Percentiles rank a stretch among this genome's conserved stretches.
These are phyloP conservation scores for Pseudozyma tsukubaensis DNA, from an alignment of 1,284 basidiomycete species.

Conservation along the genomic window DNA sequence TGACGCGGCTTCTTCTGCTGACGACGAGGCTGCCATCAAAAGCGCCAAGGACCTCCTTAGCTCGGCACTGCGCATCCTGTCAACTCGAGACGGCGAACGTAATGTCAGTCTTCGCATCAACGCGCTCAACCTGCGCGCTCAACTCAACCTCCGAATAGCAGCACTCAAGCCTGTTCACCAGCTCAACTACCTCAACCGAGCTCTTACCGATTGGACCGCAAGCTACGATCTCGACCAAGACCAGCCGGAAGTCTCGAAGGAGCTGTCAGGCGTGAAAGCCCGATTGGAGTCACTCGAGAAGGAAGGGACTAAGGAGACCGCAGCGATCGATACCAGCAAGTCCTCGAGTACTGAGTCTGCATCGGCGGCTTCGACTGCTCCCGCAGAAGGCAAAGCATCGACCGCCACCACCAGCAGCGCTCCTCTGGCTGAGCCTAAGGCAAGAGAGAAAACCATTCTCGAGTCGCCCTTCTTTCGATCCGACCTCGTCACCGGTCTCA, in stretches of 20 bases:
- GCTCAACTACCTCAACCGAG: slow-evolving; percentile 27
- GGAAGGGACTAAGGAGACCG: background rate
- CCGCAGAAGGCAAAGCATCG: background rate
- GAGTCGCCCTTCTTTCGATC: slow-evolving; percentile 49
- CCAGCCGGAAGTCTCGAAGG: slow-evolving; percentile 16
- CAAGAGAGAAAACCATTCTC: slow-evolving; percentile 41
- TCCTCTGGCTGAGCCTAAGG: slow-evolving; percentile 4
- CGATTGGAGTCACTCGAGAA: slow-evolving; percentile 5
- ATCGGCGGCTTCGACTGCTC: background rate
- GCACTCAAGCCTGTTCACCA: slow-evolving; percentile 9
- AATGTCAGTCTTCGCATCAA: slow-evolving; percentile 29
- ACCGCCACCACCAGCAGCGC: background rate
- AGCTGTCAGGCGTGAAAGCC: slow-evolving; percentile 7
- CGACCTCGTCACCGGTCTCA: slow-evolving; percentile 41
- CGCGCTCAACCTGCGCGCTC: slow-evolving; percentile 30
- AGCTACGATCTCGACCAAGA: slow-evolving; percentile 23
- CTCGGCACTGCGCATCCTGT: slow-evolving; percentile 33
- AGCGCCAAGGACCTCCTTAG: slow-evolving; percentile 28
- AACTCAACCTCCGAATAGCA: slow-evolving; percentile 32
- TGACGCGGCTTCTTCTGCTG: background rate
- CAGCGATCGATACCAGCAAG: background rate
- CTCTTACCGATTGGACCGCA: slow-evolving; percentile 29
- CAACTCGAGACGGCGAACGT: slow-evolving; percentile 25
- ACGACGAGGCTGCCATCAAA: slow-evolving; percentile 5
- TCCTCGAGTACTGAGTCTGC: background rate